phyloP scores from a whole-genome alignment of 192 early-diverging fungal species.

The Mortierella alpina region DNA sequence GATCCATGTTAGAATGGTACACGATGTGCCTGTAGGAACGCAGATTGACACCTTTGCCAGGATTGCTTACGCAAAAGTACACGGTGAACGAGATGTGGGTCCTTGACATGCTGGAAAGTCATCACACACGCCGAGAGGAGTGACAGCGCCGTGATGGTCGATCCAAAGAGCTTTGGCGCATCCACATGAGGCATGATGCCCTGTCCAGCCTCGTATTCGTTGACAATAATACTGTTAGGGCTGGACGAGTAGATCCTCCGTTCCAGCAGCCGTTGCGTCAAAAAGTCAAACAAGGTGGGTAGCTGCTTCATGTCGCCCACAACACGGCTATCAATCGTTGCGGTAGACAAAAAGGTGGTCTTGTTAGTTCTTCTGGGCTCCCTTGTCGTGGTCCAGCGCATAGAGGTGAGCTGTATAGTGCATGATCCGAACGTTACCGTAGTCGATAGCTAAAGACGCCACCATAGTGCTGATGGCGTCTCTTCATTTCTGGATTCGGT shows the following conservation, averaged over 20 bases:
- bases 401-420: neutral
- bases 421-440: constrained; percentile 43
- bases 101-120: constrained; percentile 61
- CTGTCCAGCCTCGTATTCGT: constrained; percentile 77
- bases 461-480: constrained; percentile 79
- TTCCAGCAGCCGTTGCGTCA: constrained; percentile 58
- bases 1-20: neutral
- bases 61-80: constrained; percentile 56
- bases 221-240: constrained; percentile 69
- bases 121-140: constrained; percentile 74
- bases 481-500: constrained; percentile 74
- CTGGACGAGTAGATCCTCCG: constrained; percentile 47
- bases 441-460: constrained; percentile 71
- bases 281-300: constrained; percentile 57
- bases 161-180: constrained; percentile 70
- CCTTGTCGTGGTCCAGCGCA: neutral
- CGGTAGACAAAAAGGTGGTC: neutral
- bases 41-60: too few relatives aligned
- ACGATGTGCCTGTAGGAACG: neutral
- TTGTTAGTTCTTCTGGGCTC: neutral
- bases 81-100: constrained; percentile 25
- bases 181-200: constrained; percentile 67
- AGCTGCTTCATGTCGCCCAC: constrained; percentile 64
- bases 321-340: constrained; percentile 54
- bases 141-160: constrained; percentile 68